A percentile compares a stretch with the other conserved stretches of the same genome.
phyloP scores from a whole-genome alignment of 345 rosid species.

The Brassica carinata region DNA sequence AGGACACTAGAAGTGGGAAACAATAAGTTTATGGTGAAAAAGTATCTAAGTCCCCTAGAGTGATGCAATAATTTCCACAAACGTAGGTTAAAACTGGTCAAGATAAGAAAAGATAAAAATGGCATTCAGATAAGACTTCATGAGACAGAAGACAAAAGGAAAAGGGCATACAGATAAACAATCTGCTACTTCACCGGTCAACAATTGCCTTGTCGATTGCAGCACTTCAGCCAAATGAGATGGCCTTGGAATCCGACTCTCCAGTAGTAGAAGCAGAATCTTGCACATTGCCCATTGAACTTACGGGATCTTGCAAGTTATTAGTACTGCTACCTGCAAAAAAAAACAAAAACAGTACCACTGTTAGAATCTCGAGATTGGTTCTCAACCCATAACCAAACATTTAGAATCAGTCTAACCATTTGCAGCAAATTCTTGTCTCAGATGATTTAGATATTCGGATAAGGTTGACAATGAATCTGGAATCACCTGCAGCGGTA shows the following conservation, averaged over 20 bases:
- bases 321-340: slow-evolving; percentile 40
- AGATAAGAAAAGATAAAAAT: background rate
- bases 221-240: slow-evolving; percentile 57
- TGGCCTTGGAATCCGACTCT: slow-evolving; percentile 50
- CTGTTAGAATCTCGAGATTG: slow-evolving; percentile 8
- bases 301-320: slow-evolving; percentile 39
- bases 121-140: slow-evolving; percentile 7
- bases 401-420: slow-evolving; percentile 35
- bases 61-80: no score
- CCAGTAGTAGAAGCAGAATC: slow-evolving; percentile 39
- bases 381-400: slow-evolving; percentile 13
- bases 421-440: slow-evolving; percentile 47
- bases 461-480: slow-evolving; percentile 62
- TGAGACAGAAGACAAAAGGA: background rate
- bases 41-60: no score
- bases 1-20: no score
- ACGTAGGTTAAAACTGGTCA: no score
- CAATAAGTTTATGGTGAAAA: no score
- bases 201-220: slow-evolving; percentile 52
- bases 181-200: slow-evolving; percentile 56
- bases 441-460: slow-evolving; percentile 52
- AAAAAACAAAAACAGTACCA: slow-evolving; percentile 1
- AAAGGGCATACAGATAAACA: slow-evolving; percentile 48
- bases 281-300: slow-evolving; percentile 36
- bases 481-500: slow-evolving; percentile 44